Base-by-base conservation (phyloP, 2,329 filamentous ascomycete species). In the Aspergillus neoniger region DNA sequence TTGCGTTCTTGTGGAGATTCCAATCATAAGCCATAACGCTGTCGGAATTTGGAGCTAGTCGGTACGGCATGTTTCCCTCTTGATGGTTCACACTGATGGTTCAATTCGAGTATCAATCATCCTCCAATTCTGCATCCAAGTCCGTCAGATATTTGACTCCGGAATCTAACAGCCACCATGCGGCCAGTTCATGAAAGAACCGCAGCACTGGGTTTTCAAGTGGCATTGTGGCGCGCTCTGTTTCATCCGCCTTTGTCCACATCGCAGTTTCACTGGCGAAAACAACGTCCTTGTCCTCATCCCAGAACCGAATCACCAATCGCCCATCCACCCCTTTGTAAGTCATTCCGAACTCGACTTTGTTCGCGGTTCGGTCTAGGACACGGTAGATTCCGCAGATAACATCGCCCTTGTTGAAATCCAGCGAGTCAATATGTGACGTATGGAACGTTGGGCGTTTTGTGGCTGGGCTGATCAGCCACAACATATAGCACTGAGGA, bases 111-210 rank as follows among this genome's bases (percentile, higher is more conserved):
- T 9, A 49, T 47, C 39, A 30, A 55, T 15, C 53, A n/a, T 44
- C 8, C 7, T 28, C 41, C 21, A 30, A 21, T 38, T 54, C 39
- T 48, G 43, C 52, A 17, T 69, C 66, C 54, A 70, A 28, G 28
- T 67, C 67, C 55, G 59, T 65, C 63, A 76, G 38, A 68, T 73
- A 76, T 21, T 52, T 53, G 19, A 72, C 65, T 4, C 74, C 74
- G 9, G 72, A 74, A 57, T 74, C 73, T 55, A 76, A 54, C 58
- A 77, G 65, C 73, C 73, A 76, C 74, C 74, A 76, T 28, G 72
- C 55, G 19, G 71, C 69, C 32, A 70, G 64, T 55, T 76, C 73
- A 61, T 77, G 73, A 58, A 76, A 58, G 56, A 68, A 75, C 9
- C 63, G 65, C n/a, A 70, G 12, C 25, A 68, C n/a, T 12, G 60